Evolutionary conservation across 495 filamentous ascomycete genomes (phyloP).

Genomic region (Amphirosellinia nigrospora): DNA sequence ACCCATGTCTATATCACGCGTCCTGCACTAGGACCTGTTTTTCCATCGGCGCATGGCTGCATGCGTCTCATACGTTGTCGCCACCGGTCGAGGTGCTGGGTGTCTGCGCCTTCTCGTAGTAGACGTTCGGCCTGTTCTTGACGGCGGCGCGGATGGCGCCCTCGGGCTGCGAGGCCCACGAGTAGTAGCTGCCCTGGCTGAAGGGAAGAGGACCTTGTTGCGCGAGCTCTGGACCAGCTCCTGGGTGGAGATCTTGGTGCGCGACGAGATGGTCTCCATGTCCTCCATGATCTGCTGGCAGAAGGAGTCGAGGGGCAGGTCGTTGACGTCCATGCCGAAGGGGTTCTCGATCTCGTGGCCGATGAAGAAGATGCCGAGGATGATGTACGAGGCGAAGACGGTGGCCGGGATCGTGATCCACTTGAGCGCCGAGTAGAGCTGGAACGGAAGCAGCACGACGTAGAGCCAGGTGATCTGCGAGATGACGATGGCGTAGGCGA

Average conservation of each 20-base stretch:
- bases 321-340: slow-evolving; percentile 87
- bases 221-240: slow-evolving; percentile 62
- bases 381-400: slow-evolving; percentile 81
- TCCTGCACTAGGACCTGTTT: background rate
- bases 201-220: slow-evolving; percentile 73
- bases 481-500: slow-evolving; percentile 86
- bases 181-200: slow-evolving; percentile 60
- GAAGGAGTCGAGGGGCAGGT: slow-evolving; percentile 79
- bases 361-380: slow-evolving; percentile 85
- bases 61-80: slow-evolving; percentile 4
- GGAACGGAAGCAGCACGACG: slow-evolving; percentile 82
- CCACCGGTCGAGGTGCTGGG: background rate
- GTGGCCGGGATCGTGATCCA: slow-evolving; percentile 90
- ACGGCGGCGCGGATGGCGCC: slow-evolving; percentile 49
- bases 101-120: slow-evolving; percentile 32
- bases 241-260: slow-evolving; percentile 58
- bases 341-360: slow-evolving; percentile 89
- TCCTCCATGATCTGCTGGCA: slow-evolving; percentile 74
- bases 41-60: background rate
- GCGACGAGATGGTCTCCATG: slow-evolving; percentile 73
- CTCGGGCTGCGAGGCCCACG: slow-evolving; percentile 67
- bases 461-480: slow-evolving; percentile 90
- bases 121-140: slow-evolving; percentile 44
- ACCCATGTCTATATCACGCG: background rate
- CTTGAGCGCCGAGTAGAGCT: slow-evolving; percentile 64